A percentile compares a stretch with the other conserved stretches of the same genome.
Evolutionary conservation across 108 stramenopile species (phyloP).

Genomic region (Stephanodiscus triporus): DNA sequence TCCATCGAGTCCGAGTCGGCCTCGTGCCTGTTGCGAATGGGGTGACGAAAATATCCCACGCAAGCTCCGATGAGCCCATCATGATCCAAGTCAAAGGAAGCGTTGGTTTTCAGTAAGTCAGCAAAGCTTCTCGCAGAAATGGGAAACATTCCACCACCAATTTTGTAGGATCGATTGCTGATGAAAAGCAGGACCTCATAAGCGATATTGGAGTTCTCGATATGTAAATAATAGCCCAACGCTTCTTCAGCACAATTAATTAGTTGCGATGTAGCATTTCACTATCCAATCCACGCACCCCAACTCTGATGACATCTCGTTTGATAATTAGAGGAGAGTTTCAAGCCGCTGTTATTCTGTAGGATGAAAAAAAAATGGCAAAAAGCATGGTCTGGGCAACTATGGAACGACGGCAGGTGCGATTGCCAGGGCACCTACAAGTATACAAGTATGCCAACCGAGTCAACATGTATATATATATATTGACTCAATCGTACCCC

Average conservation of each 20-base stretch:
- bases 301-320: constrained; percentile 68
- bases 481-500: no score
- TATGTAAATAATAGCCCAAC: constrained; percentile 86
- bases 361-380: no score
- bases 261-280: constrained; percentile 83
- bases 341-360: constrained; percentile 53
- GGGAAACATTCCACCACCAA: constrained; percentile 62
- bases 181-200: constrained; percentile 83
- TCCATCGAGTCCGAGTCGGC: constrained; percentile 50
- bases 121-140: constrained; percentile 78
- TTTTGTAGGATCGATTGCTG: constrained; percentile 85
- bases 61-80: constrained; percentile 85
- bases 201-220: constrained; percentile 62
- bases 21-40: constrained; percentile 55
- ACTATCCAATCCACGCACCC: constrained; percentile 78
- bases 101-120: constrained; percentile 74
- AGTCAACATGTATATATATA: no score
- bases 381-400: no score
- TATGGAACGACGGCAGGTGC: no score
- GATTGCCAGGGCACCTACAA: no score
- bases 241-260: constrained; percentile 72
- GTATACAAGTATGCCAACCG: no score
- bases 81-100: constrained; percentile 78
- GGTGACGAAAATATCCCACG: constrained; percentile 81
- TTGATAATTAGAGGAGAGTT: constrained; percentile 65